Percentiles rank a stretch among this genome's conserved stretches.
Evolutionary conservation across 2,329 filamentous ascomycete species (phyloP).

Genomic region (Hymenoscyphus occultus): DNA sequence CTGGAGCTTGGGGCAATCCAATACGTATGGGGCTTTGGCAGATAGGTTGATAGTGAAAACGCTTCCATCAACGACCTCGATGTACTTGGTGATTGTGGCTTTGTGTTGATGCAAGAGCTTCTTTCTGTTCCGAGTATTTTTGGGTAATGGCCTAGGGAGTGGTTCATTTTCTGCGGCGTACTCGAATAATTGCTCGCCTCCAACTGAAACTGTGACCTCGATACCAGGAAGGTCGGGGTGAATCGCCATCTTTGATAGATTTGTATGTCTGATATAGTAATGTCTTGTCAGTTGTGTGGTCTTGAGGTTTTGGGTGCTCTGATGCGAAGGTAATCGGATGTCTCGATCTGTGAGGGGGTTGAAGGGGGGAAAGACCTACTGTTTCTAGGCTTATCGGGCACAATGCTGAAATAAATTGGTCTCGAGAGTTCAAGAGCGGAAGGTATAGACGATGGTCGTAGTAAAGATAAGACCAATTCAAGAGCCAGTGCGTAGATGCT

Average conservation of each 20-base stretch:
- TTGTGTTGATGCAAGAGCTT: neutral
- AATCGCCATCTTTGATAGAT: constrained; percentile 19
- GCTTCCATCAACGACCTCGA: constrained; percentile 1
- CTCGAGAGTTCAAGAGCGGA: neutral
- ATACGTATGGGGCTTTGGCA: neutral
- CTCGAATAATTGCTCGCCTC: constrained; percentile 13
- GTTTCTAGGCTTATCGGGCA: neutral
- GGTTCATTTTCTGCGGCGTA: constrained; percentile 11
- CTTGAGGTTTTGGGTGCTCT: neutral
- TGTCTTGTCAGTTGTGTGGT: neutral
- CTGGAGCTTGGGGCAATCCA: neutral
- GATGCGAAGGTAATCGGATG: neutral
- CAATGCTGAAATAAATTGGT: neutral
- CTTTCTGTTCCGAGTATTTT: neutral
- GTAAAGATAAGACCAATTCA: neutral
- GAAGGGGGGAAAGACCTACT: neutral
- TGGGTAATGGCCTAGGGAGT: neutral
- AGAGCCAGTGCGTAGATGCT: no score
- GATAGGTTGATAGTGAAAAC: neutral
- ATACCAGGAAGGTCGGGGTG: constrained; percentile 16
- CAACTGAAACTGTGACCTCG: constrained; percentile 12
- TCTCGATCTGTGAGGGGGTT: neutral
- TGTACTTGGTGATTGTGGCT: constrained; percentile 13
- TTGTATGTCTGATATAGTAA: neutral
- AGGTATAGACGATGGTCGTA: neutral